A percentile compares a stretch with the other conserved stretches of the same genome.
These are phyloP conservation scores for Xerocomus cyaneibrunnescens DNA, from an alignment of 1,284 basidiomycete genomes.

Conservation along the genomic window DNA sequence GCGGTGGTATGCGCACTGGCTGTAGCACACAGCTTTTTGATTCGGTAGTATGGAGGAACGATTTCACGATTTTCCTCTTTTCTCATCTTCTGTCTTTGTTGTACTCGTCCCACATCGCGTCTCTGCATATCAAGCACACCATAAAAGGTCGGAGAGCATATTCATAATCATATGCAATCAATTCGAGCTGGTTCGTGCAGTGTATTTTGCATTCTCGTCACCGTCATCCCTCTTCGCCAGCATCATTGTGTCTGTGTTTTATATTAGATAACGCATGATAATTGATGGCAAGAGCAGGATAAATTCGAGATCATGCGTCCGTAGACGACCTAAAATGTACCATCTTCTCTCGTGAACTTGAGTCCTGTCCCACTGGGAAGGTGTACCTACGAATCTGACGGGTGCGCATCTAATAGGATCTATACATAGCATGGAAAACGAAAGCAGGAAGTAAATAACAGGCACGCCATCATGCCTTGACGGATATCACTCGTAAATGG, in stretches of 20 bases:
- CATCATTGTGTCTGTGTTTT: too few species aligned
- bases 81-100: too few species aligned
- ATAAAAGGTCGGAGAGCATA: too few species aligned
- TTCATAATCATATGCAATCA: too few species aligned
- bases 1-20: conserved; percentile 58
- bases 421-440: neutral
- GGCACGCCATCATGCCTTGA: neutral
- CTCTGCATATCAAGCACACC: too few species aligned
- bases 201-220: neutral
- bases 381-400: neutral
- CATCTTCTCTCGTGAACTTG: too few species aligned
- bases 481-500: neutral
- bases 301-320: too few species aligned
- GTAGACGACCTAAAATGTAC: too few species aligned
- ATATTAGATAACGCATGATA: conserved; percentile 5
- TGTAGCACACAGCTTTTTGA: conserved; percentile 70
- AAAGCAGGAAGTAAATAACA: neutral
- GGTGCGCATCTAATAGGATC: neutral
- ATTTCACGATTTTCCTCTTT: neutral
- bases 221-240: neutral
- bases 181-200: too few species aligned
- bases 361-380: neutral
- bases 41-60: conserved; percentile 47
- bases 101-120: too few species aligned
- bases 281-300: neutral